These are phyloP conservation scores for Aspergillus bridgeri DNA, from an alignment of 495 filamentous ascomycete species.

Conservation along the genomic window DNA sequence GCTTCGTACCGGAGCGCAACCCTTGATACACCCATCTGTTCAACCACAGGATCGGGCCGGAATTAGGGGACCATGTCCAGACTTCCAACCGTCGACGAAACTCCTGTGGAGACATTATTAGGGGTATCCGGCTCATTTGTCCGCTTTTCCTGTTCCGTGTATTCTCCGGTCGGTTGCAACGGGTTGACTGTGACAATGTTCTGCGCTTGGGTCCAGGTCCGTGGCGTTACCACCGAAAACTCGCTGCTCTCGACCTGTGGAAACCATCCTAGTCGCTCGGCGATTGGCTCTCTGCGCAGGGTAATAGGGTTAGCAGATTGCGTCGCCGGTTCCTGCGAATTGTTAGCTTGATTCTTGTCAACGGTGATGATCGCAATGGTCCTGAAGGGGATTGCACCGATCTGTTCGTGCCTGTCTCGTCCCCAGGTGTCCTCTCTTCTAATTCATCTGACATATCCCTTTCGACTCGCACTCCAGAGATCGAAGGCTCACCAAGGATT, in stretches of 20 bases:
- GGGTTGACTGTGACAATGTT: neutral
- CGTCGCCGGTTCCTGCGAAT: neutral
- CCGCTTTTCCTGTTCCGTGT: neutral
- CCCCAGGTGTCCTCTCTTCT: neutral
- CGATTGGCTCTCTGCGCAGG: conserved; percentile 3
- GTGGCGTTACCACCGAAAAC: neutral
- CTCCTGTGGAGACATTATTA: neutral
- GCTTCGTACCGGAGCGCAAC: neutral
- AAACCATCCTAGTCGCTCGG: neutral
- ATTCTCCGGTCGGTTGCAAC: neutral
- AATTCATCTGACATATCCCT: neutral
- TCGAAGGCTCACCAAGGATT: neutral
- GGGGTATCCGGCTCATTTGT: neutral
- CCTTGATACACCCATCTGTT: neutral
- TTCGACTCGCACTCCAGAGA: neutral
- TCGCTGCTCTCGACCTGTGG: neutral
- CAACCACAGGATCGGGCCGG: neutral
- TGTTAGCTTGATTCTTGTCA: neutral
- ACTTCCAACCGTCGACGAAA: neutral
- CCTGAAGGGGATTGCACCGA: neutral
- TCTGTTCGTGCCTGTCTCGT: neutral
- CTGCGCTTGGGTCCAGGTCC: neutral
- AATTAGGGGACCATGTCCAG: neutral
- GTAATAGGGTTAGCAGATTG: neutral
- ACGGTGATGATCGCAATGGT: neutral